Base-by-base conservation (phyloP, 2,329 filamentous ascomycete genomes). In the Niveomyces coronatus region DNA sequence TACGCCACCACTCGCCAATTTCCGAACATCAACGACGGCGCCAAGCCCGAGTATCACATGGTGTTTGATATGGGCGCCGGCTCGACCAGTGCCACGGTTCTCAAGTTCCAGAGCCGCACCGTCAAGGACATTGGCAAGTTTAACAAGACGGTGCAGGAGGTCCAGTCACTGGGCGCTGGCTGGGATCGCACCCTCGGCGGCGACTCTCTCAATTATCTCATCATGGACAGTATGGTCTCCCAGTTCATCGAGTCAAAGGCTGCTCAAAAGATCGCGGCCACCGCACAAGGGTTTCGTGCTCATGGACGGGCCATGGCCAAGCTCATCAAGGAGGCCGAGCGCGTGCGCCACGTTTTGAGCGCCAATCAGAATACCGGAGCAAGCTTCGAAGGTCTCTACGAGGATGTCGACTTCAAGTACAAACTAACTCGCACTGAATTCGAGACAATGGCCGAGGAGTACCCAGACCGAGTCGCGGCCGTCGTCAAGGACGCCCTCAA, bases 61-160 rank as follows among this genome's bases (percentile, higher is more conserved):
- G 77, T 98, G 20, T 98, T 91, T 54, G 91, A 98, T 56, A 96
- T 98, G 88, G 91, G 91, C 48, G 88, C 91, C 48, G 91, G 91
- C 4, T 95, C 86, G 31, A 84, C 89, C 22, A 94, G 86, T 51
- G 89, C 89, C 4, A 91, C 87, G 6, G 68, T 98, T 37, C 64
- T 98, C 56, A 82, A 80, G 52, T 94, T 98, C 64, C 88, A 95
- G 60, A 83, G 84, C 55, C 80, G 82, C 49, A 79, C 74, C 2
- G 81, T 96, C 45, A 98, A 96, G 70, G 89, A 95, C 50, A 64
- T 89, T 39, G 88, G 87, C 47, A 87, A 84, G 58, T 89, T 76
- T 67, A 96, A 95, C 70, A 96, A 96, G 74, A 95, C 87, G 2
- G 66, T 98, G 22, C 91, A 96, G 56, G 91, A 98, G 58, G 82